Base-by-base conservation (phyloP, 108 stramenopile species). In the Pseudonitzschia multiseries region DNA sequence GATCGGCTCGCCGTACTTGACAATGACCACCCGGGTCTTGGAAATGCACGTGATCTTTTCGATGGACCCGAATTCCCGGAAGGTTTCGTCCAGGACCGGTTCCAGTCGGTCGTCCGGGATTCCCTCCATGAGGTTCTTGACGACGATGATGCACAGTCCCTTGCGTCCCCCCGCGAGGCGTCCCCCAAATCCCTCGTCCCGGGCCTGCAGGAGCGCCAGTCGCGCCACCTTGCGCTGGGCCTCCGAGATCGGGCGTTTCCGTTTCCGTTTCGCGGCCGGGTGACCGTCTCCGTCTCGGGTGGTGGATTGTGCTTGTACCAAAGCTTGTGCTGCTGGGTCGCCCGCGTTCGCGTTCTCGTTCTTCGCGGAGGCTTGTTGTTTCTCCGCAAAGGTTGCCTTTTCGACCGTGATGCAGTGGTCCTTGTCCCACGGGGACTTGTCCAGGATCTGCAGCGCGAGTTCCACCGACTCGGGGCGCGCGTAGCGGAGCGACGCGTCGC, bases 31-130 rank as follows among this genome's bases (percentile, higher is more conserved):
- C 10, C 86, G 80, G 20, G 86, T 81, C 69, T 91, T 95, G 5
- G 86, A 79, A 71, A 98, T 97, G 0, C 96, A 79, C 21, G 98
- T 98, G 53, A 98, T 94, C 72, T 98, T 98, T 67, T 97, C 95
- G 0, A 98, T 88, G 10, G 81, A 68, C 20, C 93, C 96, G 76
- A 89, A 82, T 5, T 69, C 60, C 60, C 76, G 82, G 29, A 94
- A 74, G 29, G 78, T 80, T 27, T 69, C 51, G 26, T 67, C 21
- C 13, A 67, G 17, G 46, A 67, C 66, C 14, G 42, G 41, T 72
- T 96, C 95, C 51, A 96, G 65, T 50, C 80, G 68, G 17, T 74
- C 72, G 36, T 90, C 83, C 48, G 84, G 83, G 0, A 68, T 68
- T 14, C 86, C 83, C 54, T 83, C 71, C 74, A 97, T 91, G 86